Base-by-base conservation (phyloP, 192 early-diverging fungal species). In the Backusella tarrabulga region DNA sequence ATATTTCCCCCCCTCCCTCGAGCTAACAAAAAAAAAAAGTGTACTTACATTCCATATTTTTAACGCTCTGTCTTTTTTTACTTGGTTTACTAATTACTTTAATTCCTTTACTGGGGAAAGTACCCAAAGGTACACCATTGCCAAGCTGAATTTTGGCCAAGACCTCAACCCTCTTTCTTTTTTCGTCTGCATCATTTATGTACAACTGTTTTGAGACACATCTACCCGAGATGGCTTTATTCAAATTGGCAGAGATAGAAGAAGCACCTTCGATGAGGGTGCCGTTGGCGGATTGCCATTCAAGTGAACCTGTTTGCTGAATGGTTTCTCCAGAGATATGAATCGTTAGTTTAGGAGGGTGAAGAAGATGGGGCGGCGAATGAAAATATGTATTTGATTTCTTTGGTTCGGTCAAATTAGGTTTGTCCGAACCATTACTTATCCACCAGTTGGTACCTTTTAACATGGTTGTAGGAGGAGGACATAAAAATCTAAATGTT, bases 11-110 rank as follows among this genome's bases (percentile, higher is more conserved):
- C 36, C 19, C 3, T 36, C n/a, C 11, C 38, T 40, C 38, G 38
- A 40, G 32, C 11, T 40, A 40, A 40, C 11, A 40, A 11, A n/a
- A 17, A 35, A 71, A 15, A 77, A 21, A 5, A 40, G 6, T 23
- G 6, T 23, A 80, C 81, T 86, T 84, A 86, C 86, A 78, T 76
- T 93, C 90, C 79, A 92, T 90, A 79, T 93, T 93, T 80, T 95
- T 95, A 7, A 89, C 86, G 67, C 91, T 95, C 69, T 95, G 93
- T 54, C 93, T 88, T 84, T 96, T 96, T 84, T 95, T 96, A 68
- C 92, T 93, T 4, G 97, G 96, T 82, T 98, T 98, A 73, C 93
- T 94, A 67, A 98, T 96, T 12, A 97, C 93, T 68, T 93, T 94
- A 75, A 98, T 92, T 9, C 91, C 91, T 44, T 88, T 88, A 72